These are phyloP conservation scores for Diplocarpon rosae DNA, from an alignment of 2,329 filamentous ascomycete genomes.

Conservation along the genomic window DNA sequence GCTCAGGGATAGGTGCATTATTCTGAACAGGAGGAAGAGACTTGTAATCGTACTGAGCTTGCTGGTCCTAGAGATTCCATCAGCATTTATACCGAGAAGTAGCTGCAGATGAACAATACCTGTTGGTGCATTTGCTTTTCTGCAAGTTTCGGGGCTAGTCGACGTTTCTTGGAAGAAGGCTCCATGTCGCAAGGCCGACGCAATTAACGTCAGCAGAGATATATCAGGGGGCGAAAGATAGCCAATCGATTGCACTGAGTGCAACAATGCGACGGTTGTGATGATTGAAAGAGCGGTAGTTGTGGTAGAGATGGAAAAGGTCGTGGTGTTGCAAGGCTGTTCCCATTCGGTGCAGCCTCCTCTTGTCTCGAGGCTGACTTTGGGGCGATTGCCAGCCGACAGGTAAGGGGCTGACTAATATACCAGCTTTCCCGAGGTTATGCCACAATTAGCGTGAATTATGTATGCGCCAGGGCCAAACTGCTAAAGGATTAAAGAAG, in stretches of 20 bases:
- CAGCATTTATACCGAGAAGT: slow-evolving; percentile 6
- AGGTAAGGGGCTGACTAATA: no score
- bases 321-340: slow-evolving; percentile 5
- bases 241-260: slow-evolving; percentile 1
- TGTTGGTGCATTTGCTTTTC: slow-evolving; percentile 26
- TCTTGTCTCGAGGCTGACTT: slow-evolving; percentile 4
- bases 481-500: no score
- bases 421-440: no score
- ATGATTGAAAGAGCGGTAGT: slow-evolving; percentile 15
- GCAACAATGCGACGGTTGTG: slow-evolving; percentile 5
- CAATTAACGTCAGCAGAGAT: slow-evolving; percentile 6
- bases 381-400: no score
- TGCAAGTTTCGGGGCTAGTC: slow-evolving; percentile 27
- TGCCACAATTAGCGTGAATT: no score
- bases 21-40: slow-evolving; percentile 22
- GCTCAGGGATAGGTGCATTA: slow-evolving; percentile 25
- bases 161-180: slow-evolving; percentile 28
- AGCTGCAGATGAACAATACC: slow-evolving; percentile 15
- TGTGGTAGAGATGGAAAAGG: slow-evolving; percentile 14
- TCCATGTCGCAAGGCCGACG: slow-evolving; percentile 23
- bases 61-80: slow-evolving; percentile 17
- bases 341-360: slow-evolving; percentile 3
- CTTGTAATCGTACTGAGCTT: slow-evolving; percentile 25
- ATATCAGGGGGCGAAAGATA: slow-evolving; percentile 10
- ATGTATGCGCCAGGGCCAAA: no score